Evolutionary conservation across 2,329 filamentous ascomycete genomes (phyloP).

Genomic region (Sphaerulina populicola): DNA sequence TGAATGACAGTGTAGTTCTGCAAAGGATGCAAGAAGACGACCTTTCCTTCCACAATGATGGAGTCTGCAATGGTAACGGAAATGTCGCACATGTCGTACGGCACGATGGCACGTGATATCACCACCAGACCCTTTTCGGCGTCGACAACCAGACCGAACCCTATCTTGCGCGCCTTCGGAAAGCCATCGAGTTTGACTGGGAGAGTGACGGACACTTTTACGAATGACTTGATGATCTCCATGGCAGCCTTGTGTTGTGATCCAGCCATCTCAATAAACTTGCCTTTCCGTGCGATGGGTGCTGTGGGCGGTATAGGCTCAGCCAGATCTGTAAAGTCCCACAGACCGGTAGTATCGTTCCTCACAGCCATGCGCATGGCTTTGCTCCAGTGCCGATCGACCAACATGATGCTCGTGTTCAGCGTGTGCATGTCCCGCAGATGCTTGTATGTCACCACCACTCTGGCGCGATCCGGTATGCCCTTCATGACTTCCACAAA

Average conservation of each 20-base stretch:
- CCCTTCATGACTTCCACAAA: conserved; percentile 86
- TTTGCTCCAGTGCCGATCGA: conserved; percentile 91
- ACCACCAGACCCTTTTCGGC: conserved; percentile 91
- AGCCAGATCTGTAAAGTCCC: conserved; percentile 85
- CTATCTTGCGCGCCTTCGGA: conserved; percentile 85
- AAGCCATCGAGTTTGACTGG: conserved; percentile 97
- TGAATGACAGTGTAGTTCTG: conserved; percentile 95
- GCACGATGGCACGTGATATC: conserved; percentile 87
- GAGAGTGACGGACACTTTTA: conserved; percentile 86
- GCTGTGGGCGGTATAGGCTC: conserved; percentile 68
- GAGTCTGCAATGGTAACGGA: conserved; percentile 94
- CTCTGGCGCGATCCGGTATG: conserved; percentile 71
- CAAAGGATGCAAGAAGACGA: conserved; percentile 89
- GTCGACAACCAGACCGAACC: conserved; percentile 94
- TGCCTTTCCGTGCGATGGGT: conserved; percentile 66
- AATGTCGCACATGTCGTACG: conserved; percentile 94
- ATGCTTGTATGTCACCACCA: conserved; percentile 94
- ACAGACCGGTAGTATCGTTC: conserved; percentile 81
- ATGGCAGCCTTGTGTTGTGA: conserved; percentile 84
- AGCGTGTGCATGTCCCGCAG: conserved; percentile 88
- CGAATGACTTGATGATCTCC: conserved; percentile 87
- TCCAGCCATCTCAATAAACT: conserved; percentile 86
- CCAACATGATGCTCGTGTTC: conserved; percentile 82
- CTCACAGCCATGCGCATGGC: conserved; percentile 90
- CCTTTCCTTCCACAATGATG: conserved; percentile 85